Evolutionary conservation across 352 stramenopile species (phyloP), one percentile per base, ranked within the genome.

Genomic region (Globisporangium spinosum): DNA sequence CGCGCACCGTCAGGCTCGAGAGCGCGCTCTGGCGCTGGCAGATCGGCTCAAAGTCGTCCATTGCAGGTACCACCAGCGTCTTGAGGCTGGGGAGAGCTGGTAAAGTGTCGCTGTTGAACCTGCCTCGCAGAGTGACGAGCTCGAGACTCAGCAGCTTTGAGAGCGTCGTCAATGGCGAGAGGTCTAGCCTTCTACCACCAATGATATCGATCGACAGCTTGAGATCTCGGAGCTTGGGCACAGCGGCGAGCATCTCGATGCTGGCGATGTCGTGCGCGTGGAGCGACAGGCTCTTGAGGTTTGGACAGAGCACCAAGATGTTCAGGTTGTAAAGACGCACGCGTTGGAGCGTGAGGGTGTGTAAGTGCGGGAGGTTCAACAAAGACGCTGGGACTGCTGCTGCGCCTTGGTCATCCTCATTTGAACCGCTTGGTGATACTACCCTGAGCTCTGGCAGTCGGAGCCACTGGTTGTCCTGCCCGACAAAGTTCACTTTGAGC

Each of bases 41-140:
- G 13, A 60, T n/a, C 27, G 54, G 54, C 27, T 60, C 54, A 60
- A 60, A 60, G 54, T 60, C 54, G 27, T 60, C 54, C 54, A 60
- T 43, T 2, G 27, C 54, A n/a, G 54, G 54, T 3, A 60, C 54
- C 2, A 25, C 12, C 2, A 60, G 27, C 27, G 54, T 60, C 54
- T 60, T 60, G 54, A 60, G 54, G 17, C 54, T 60, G 2, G 25
- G 54, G 2, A 60, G 9, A 3, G 27, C 17, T 9, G 54, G 54
- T 35, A 60, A 12, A 3, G 22, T 60, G 17, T 60, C 27, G 27
- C 54, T 60, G 17, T 60, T 32, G 13, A 60, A 34, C 15, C 54
- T 32, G 27, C 54, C 54, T 25, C 54, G 54, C 3, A 60, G 2
- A 9, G 54, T 60, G 17, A 43, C 54, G 1, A 60, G 54, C 54